A percentile compares a stretch with the other conserved stretches of the same genome.
phyloP scores from a whole-genome alignment of 2,329 filamentous ascomycete genomes.

The Thyridium curvatum region DNA sequence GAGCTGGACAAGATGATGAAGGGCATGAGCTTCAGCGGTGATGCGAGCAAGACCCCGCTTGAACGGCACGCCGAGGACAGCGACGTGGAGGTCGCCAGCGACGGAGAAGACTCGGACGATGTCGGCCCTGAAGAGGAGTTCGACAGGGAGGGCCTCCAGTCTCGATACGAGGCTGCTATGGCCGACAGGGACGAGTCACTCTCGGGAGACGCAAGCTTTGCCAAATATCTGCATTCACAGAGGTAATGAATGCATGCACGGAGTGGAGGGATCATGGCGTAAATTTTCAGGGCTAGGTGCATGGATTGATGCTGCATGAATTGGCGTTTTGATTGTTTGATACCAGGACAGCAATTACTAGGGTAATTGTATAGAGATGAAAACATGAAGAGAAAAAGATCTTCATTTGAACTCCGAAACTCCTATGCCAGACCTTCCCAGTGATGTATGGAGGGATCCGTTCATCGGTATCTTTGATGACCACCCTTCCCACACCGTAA shows the following conservation, averaged over 20 bases:
- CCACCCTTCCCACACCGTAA: too few species aligned
- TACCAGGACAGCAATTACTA: too few species aligned
- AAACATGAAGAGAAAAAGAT: too few species aligned
- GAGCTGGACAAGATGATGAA: constrained; percentile 93
- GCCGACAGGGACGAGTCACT: constrained; percentile 47
- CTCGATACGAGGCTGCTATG: constrained; percentile 72
- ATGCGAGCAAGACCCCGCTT: constrained; percentile 1
- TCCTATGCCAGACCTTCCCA: too few species aligned
- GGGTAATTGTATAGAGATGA: too few species aligned
- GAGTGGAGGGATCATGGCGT: too few species aligned
- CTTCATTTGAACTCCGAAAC: too few species aligned
- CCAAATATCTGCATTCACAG: constrained; percentile 50
- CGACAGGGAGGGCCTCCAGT: constrained; percentile 61
- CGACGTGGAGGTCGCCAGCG: constrained; percentile 32
- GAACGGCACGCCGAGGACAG: constrained; percentile 21
- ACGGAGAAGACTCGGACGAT: constrained; percentile 51
- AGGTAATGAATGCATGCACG: constrained; percentile 8
- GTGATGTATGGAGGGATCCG: too few species aligned
- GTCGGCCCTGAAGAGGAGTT: constrained; percentile 53
- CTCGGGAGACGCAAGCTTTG: constrained; percentile 53
- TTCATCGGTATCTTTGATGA: too few species aligned
- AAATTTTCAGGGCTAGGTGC: background rate
- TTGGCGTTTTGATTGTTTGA: too few species aligned
- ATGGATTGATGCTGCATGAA: background rate
- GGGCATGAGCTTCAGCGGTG: constrained; percentile 60